Evolutionary conservation across 306 rosid species (phyloP).

Genomic region (Adenanthera pavonina): DNA sequence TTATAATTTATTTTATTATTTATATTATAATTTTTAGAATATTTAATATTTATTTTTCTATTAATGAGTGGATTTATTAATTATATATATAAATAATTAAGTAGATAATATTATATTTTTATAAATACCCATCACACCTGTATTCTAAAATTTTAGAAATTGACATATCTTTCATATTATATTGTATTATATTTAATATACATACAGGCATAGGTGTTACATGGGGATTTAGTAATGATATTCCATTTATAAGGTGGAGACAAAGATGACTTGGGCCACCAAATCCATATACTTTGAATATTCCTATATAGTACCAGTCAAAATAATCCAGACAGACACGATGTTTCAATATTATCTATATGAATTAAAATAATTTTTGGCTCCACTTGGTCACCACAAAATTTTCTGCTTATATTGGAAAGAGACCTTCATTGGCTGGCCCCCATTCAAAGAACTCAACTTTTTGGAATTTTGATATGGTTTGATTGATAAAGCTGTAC

Average conservation of each 20-base stretch:
- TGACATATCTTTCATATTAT: too few species aligned
- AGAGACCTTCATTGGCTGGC: slow-evolving; percentile 49
- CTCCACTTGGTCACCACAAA: slow-evolving; percentile 34
- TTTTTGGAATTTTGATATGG: slow-evolving; percentile 33
- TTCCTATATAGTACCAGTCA: slow-evolving; percentile 13
- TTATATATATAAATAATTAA: slow-evolving; percentile 1
- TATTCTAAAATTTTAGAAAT: too few species aligned
- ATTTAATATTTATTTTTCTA: too few species aligned
- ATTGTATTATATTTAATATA: too few species aligned
- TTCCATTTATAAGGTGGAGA: neutral
- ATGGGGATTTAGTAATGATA: too few species aligned
- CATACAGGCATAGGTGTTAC: too few species aligned
- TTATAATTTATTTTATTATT: too few species aligned
- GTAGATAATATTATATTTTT: neutral
- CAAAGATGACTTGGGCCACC: slow-evolving; percentile 1
- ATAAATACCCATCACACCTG: too few species aligned
- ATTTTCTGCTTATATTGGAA: slow-evolving; percentile 46
- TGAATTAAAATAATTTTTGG: slow-evolving; percentile 37
- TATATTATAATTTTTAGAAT: too few species aligned
- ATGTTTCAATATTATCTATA: slow-evolving; percentile 41
- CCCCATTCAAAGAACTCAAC: slow-evolving; percentile 42
- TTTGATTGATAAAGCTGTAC: slow-evolving; percentile 33
- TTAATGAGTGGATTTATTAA: too few species aligned
- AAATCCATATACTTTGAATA: slow-evolving; percentile 45
- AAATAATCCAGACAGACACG: slow-evolving; percentile 8